A percentile compares a stretch with the other conserved stretches of the same genome.
Evolutionary conservation across 768 basidiomycete genomes (phyloP).

Genomic region (Panellus pusillus): DNA sequence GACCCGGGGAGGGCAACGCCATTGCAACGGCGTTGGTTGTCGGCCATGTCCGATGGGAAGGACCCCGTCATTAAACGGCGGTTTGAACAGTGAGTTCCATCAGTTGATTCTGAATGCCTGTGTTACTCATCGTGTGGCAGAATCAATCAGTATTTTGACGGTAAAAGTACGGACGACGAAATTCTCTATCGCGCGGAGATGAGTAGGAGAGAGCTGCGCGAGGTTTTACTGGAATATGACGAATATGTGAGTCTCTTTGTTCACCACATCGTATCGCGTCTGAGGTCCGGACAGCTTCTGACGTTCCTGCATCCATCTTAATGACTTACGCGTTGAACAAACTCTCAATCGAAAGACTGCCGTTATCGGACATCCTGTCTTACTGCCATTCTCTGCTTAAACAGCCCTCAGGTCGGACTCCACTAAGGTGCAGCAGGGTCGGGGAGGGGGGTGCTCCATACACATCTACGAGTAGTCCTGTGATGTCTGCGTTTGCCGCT

Average conservation of each 20-base stretch:
- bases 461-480: too few relatives aligned
- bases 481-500: too few relatives aligned
- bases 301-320: slow-evolving; percentile 44
- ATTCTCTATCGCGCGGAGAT: slow-evolving; percentile 90
- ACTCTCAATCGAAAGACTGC: too few relatives aligned
- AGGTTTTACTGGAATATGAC: slow-evolving; percentile 82
- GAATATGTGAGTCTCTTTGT: slow-evolving; percentile 67
- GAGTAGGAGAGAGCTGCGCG: slow-evolving; percentile 77
- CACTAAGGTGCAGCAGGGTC: too few relatives aligned
- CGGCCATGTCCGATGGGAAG: slow-evolving; percentile 87
- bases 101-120: neutral
- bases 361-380: too few relatives aligned
- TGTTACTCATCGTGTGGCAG: slow-evolving; percentile 37
- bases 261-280: neutral
- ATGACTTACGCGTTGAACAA: neutral
- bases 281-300: slow-evolving; percentile 33
- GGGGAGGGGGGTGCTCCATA: too few relatives aligned
- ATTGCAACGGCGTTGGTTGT: slow-evolving; percentile 78
- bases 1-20: slow-evolving; percentile 85
- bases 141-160: slow-evolving; percentile 92
- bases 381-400: too few relatives aligned
- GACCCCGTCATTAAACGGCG: slow-evolving; percentile 65
- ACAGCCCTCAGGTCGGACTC: too few relatives aligned
- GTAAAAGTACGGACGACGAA: slow-evolving; percentile 88
- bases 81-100: slow-evolving; percentile 69